Conservation (phyloP, 495 filamentous ascomycete species). For the Penicillium paradoxum region DNA sequence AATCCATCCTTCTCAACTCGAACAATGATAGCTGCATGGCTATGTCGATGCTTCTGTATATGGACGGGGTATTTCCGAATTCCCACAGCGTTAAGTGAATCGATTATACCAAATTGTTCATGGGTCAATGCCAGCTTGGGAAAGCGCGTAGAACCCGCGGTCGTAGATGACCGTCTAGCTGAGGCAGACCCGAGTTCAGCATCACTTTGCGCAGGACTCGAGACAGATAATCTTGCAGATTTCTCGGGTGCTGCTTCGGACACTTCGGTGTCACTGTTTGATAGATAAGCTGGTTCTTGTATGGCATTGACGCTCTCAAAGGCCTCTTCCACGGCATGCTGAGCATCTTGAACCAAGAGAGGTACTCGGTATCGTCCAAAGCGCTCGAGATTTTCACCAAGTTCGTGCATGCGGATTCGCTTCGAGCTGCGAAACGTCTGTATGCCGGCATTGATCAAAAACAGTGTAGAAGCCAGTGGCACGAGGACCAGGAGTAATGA, state of each 20-base stretch:
- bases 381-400: slow-evolving; percentile 59
- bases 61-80: slow-evolving; percentile 80
- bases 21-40: slow-evolving; percentile 87
- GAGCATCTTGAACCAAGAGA: slow-evolving; percentile 66
- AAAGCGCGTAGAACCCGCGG: not conserved
- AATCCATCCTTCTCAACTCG: slow-evolving; percentile 58
- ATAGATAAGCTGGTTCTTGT: slow-evolving; percentile 59
- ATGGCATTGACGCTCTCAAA: slow-evolving; percentile 64
- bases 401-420: slow-evolving; percentile 71
- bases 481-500: slow-evolving; percentile 60
- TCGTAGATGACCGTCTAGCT: not conserved
- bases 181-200: not conserved
- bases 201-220: not conserved
- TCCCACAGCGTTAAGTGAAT: slow-evolving; percentile 66
- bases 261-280: slow-evolving; percentile 30
- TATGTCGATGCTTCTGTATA: slow-evolving; percentile 76
- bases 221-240: not conserved
- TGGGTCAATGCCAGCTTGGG: slow-evolving; percentile 73
- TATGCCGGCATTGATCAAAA: slow-evolving; percentile 67
- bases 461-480: slow-evolving; percentile 62
- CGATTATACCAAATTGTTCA: slow-evolving; percentile 78
- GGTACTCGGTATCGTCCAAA: slow-evolving; percentile 68
- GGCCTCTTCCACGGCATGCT: slow-evolving; percentile 65
- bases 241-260: slow-evolving; percentile 7
- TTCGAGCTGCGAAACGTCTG: slow-evolving; percentile 67